Base-by-base conservation (phyloP, 208 protist species). In the Porcisia deanei region DNA sequence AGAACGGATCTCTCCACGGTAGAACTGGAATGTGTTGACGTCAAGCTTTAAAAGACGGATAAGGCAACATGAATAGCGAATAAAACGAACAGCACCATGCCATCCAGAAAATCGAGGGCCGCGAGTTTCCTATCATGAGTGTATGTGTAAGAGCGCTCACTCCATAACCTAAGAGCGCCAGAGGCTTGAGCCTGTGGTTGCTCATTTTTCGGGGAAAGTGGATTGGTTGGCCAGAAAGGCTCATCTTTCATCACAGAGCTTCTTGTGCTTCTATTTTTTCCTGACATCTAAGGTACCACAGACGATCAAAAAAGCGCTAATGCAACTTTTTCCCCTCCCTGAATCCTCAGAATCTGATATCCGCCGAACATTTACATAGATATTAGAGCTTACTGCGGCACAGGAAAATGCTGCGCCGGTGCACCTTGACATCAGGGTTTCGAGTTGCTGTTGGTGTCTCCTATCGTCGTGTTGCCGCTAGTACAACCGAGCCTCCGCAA, bases 401-500 rank as follows among this genome's bases (percentile, higher is more conserved):
- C 25, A 20, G 12, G 25, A 34, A 39, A 41, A 70, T 70, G 65
- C 16, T 70, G 45, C 65, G 65, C 37, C 67, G 67, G 49, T 72
- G 43, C 67, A 45, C 67, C 0, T 7, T 43, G 3, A 43, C 14
- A 37, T 43, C 53, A 7, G 47, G 18, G 34, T 16, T 1, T 30
- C 52, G n/a, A 37, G 49, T 14, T 43, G 30, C 34, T 9, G 10
- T 60, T 18, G 34, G 67, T 8, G 37, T 10, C 6, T 22, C 52
- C 5, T 41, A 60, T 37, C 63, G 71, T 6, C 39, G 18, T 25
- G 12, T 55, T 25, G 30, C 45, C 45, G 52, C 57, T 7, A 10
- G 54, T 3, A 22, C 30, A n/a, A 39, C 22, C 14, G 18, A 55
- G 6, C 20, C 57, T 20, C 60, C 74, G 16, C 22, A 4, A 34